Percentiles rank a stretch among this genome's conserved stretches.
Evolutionary conservation across 2,329 filamentous ascomycete genomes (phyloP).

Genomic region (Hortaea werneckii): DNA sequence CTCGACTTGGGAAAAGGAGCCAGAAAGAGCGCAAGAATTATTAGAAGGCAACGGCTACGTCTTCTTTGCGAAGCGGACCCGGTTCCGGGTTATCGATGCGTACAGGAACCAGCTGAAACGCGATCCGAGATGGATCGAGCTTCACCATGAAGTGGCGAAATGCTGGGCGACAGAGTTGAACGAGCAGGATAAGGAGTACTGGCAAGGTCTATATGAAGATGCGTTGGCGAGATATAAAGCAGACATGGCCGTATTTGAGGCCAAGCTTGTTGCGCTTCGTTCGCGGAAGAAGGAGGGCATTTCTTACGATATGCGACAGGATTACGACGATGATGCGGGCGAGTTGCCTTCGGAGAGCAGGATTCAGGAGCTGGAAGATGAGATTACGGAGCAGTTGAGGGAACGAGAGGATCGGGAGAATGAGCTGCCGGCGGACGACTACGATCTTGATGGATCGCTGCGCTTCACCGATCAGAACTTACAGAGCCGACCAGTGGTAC

Average conservation of each 20-base stretch:
- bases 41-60: slow-evolving; percentile 21
- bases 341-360: background rate
- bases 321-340: background rate
- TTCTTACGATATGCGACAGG: background rate
- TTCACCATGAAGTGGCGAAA: slow-evolving; percentile 19
- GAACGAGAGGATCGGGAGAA: background rate
- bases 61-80: slow-evolving; percentile 16
- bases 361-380: background rate
- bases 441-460: background rate
- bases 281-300: background rate
- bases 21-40: background rate
- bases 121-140: slow-evolving; percentile 18
- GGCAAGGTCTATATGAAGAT: slow-evolving; percentile 19
- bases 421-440: background rate
- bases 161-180: slow-evolving; percentile 16
- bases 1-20: background rate
- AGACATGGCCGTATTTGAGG: slow-evolving; percentile 21
- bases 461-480: background rate
- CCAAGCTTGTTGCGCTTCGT: slow-evolving; percentile 17
- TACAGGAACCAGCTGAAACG: slow-evolving; percentile 16
- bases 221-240: slow-evolving; percentile 18
- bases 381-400: background rate
- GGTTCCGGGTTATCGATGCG: slow-evolving; percentile 12
- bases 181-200: slow-evolving; percentile 16
- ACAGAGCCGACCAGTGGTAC: slow-evolving; percentile 2